Base-by-base conservation (phyloP, 176 grass and related monocot genomes). In the Cenchrus americanus region DNA sequence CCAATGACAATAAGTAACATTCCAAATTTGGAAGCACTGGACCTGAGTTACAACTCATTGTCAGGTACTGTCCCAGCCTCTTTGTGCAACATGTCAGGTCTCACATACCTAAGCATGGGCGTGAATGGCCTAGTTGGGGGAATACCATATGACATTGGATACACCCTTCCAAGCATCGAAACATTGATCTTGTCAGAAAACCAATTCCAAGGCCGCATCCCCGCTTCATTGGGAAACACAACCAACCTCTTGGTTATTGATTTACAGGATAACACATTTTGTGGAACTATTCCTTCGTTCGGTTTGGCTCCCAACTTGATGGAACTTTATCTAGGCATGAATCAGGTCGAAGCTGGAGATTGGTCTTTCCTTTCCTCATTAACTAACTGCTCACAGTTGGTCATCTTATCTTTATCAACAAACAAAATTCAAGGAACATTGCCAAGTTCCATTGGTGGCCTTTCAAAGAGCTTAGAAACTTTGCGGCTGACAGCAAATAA, bases 51-150 rank as follows among this genome's bases (percentile, higher is more conserved):
- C 22, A 85, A 85, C 26, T 10, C 0, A 6, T 65, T 85, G 17
- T 59, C 61, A 42, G 83, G 83, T 26, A 42, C 40, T 24, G 26
- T 83, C 81, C 68, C 53, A 30, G 4, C 14, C 21, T 85, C 72
- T 5, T 3, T 85, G 1, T 85, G 69, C 62, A 85, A 78, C 17
- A 41, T 85, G 19, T 77, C 82, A 44, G 69, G 73, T 17, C 12
- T 85, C 11, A 3, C 2, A 24, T 59, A 11, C 10, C 53, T 85
- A 5, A 12, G 58, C 11, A 23, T 61, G 24, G 58, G 6, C 58
- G 58, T 12, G 3, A 61, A 61, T 44, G 8, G 8, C 43, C 43
- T 44, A 8, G 43, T 1, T 6, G 43, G 43, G 43, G 43, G 1
- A 44, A 44, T 44, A 8, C 43, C 43, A 44, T 9, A 44, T 8